Evolutionary conservation across 73 alveolate genomes (phyloP).

Genomic region (Paramecium sexaurelia): DNA sequence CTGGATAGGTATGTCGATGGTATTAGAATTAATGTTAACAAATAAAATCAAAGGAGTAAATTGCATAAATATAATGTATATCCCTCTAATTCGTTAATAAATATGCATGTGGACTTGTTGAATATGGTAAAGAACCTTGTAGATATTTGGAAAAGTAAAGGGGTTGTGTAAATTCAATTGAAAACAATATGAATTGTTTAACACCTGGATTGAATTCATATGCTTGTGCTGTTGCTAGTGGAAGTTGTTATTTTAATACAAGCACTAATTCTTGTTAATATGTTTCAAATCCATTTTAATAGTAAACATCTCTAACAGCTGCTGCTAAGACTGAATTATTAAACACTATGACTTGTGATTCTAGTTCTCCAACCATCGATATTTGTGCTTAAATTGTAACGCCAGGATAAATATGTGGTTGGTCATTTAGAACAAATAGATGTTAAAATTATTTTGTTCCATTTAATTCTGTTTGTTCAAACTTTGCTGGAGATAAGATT

Average conservation of each 20-base stretch:
- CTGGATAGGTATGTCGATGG: slow-evolving; percentile 23
- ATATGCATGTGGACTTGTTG: slow-evolving; percentile 20
- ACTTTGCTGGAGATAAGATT: neutral
- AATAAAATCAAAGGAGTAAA: neutral
- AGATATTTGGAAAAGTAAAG: neutral
- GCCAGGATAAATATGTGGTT: neutral
- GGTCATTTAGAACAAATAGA: slow-evolving; percentile 17
- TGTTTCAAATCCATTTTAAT: neutral
- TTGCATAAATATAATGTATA: neutral
- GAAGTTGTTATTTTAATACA: slow-evolving; percentile 29
- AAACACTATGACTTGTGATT: neutral
- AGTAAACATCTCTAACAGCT: neutral
- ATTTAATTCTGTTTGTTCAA: neutral
- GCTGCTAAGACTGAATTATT: neutral
- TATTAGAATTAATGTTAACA: neutral
- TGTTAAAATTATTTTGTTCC: neutral
- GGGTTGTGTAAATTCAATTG: neutral
- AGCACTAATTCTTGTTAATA: neutral
- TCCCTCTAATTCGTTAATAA: neutral
- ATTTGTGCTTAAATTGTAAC: neutral
- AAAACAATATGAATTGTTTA: neutral
- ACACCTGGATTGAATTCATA: neutral
- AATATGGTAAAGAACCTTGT: slow-evolving; percentile 34
- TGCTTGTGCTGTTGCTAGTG: slow-evolving; percentile 23
- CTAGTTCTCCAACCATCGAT: slow-evolving; percentile 30